Percentiles rank a stretch among this genome's conserved stretches.
These are phyloP conservation scores for Cyberlindnera euphorbiae DNA, from an alignment of 805 yeast species.

Conservation along the genomic window DNA sequence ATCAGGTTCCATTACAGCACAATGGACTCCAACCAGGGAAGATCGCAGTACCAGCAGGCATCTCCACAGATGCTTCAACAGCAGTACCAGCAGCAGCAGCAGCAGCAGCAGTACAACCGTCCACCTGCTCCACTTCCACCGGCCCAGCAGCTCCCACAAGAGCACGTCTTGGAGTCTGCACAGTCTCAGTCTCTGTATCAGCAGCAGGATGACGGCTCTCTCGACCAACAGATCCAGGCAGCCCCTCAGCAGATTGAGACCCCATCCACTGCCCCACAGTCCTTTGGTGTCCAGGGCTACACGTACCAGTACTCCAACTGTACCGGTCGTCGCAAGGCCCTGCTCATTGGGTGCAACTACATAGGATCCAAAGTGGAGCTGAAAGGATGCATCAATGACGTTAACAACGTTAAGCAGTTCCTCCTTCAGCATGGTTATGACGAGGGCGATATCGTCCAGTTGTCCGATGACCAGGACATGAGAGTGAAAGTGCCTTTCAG, in stretches of 20 bases:
- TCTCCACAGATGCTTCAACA: too few relatives aligned
- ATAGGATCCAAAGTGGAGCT: conserved; percentile 56
- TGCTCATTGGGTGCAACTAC: conserved; percentile 76
- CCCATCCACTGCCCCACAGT: conserved; percentile 13
- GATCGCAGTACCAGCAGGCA: too few relatives aligned
- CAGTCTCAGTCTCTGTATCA: too few relatives aligned
- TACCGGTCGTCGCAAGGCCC: conserved; percentile 68
- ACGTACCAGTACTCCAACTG: conserved; percentile 61
- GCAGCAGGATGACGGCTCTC: too few relatives aligned
- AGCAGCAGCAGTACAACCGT: too few relatives aligned
- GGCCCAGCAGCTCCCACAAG: too few relatives aligned
- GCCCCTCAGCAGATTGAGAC: conserved; percentile 5
- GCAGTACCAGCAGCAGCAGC: too few relatives aligned
- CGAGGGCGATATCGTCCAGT: conserved; percentile 51
- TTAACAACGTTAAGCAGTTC: conserved; percentile 40
- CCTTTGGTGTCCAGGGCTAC: conserved; percentile 10
- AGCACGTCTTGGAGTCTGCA: too few relatives aligned
- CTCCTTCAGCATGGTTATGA: conserved; percentile 42
- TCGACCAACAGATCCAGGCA: too few relatives aligned
- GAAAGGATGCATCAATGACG: conserved; percentile 82
- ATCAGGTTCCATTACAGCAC: too few relatives aligned
- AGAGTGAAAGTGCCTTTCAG: conserved; percentile 55
- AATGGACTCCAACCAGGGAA: too few relatives aligned
- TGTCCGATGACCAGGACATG: conserved; percentile 52
- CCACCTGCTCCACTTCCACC: too few relatives aligned